Conservation (phyloP, 23 red algal genomes). For the Gracilaria vermiculophylla region DNA sequence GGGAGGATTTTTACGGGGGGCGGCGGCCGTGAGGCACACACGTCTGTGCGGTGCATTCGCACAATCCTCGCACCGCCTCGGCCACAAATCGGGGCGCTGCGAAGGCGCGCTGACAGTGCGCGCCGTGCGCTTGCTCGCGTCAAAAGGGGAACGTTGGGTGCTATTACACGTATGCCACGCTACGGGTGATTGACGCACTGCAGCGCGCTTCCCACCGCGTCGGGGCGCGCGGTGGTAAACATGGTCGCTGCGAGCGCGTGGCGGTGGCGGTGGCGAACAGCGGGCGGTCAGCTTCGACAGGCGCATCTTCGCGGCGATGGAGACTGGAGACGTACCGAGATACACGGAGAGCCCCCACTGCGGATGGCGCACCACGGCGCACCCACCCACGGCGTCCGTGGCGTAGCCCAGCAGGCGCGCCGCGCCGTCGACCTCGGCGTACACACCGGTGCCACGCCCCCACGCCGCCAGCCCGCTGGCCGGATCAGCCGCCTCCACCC, state of each 20-base stretch:
- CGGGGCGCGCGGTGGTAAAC: not conserved
- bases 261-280: not conserved
- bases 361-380: slow-evolving; percentile 52
- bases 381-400: slow-evolving; percentile 47
- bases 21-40: not conserved
- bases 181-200: not conserved
- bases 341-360: slow-evolving; percentile 59
- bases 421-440: slow-evolving; percentile 52
- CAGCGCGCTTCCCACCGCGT: not conserved
- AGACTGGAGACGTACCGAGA: not conserved
- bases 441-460: slow-evolving; percentile 17
- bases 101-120: not conserved
- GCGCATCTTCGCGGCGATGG: no score
- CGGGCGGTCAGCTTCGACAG: no score
- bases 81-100: not conserved
- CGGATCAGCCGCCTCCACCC: slow-evolving; percentile 72
- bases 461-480: slow-evolving; percentile 34
- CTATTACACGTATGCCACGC: not conserved
- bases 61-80: not conserved
- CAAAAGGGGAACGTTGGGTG: no score
- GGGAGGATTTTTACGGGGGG: no score
- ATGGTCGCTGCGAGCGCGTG: not conserved
- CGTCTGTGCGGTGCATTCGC: not conserved
- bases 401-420: slow-evolving; percentile 29
- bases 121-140: not conserved